Percentiles rank a stretch among this genome's conserved stretches.
Conservation (phyloP, 2,329 filamentous ascomycete species). For the Bipolaris sorokiniana region DNA sequence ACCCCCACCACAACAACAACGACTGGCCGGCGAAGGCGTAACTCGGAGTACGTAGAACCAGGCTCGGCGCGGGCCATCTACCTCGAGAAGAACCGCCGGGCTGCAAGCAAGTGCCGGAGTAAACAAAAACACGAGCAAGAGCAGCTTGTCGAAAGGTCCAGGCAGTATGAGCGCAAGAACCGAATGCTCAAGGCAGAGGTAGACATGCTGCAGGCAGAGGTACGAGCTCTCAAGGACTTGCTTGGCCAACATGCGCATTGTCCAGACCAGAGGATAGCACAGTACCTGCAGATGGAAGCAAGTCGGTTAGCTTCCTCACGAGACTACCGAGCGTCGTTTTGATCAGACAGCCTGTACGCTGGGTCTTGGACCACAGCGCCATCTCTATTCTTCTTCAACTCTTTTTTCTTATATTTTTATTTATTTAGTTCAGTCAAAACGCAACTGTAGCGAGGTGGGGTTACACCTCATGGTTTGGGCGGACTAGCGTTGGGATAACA, state of each 20-base stretch:
- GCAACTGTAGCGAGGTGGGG: no score
- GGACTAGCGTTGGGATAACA: no score
- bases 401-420: no score
- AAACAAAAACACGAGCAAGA: conserved; percentile 66
- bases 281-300: conserved; percentile 38
- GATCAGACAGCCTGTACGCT: not conserved
- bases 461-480: no score
- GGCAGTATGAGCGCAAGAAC: conserved; percentile 40
- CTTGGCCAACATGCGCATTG: conserved; percentile 35
- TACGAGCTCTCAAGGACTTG: conserved; percentile 32
- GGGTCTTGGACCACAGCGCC: not conserved
- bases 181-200: conserved; percentile 39
- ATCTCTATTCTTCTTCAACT: no score
- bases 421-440: no score
- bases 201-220: conserved; percentile 28
- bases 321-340: not conserved
- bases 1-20: not conserved
- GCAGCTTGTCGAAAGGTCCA: conserved; percentile 54
- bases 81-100: conserved; percentile 71
- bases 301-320: conserved; percentile 24
- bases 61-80: conserved; percentile 40
- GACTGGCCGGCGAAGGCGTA: conserved; percentile 20
- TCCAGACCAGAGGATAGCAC: conserved; percentile 29
- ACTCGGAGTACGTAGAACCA: conserved; percentile 28
- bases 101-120: conserved; percentile 73